A percentile compares a stretch with the other conserved stretches of the same genome.
Conservation (phyloP, 2,329 filamentous ascomycete species). For the Nemania diffusa region DNA sequence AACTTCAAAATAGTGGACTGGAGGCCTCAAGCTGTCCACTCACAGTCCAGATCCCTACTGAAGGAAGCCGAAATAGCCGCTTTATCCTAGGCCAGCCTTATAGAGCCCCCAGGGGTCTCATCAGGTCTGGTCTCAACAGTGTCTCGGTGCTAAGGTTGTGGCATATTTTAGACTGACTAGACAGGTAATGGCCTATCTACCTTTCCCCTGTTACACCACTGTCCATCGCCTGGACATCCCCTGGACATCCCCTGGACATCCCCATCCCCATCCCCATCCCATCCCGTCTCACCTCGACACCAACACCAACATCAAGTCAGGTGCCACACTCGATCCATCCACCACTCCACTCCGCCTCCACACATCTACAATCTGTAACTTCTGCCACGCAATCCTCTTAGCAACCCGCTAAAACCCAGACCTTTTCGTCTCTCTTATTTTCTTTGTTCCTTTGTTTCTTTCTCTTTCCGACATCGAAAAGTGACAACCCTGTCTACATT, state of each 20-base stretch:
- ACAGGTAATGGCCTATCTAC: too few relatives aligned
- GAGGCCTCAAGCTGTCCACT: conserved; percentile 28
- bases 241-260: too few relatives aligned
- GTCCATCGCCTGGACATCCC: too few relatives aligned
- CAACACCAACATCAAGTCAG: conserved; percentile 23
- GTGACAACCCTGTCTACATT: not conserved
- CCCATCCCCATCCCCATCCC: too few relatives aligned
- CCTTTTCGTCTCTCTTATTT: not conserved
- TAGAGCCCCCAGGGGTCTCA: not conserved
- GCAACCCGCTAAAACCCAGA: not conserved
- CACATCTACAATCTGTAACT: conserved; percentile 14
- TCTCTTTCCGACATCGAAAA: not conserved
- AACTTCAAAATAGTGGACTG: conserved; percentile 1
- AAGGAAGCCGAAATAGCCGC: conserved; percentile 15
- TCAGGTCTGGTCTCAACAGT: not conserved
- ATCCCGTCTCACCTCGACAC: conserved; percentile 13
- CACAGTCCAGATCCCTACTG: not conserved
- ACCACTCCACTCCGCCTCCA: not conserved
- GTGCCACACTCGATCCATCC: conserved; percentile 5
- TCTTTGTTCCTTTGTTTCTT: not conserved
- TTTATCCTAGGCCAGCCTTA: conserved; percentile 16
- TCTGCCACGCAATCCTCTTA: conserved; percentile 8
- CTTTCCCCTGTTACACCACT: conserved; percentile 3
- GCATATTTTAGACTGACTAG: too few relatives aligned
- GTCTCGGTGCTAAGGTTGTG: not conserved